Evolutionary conservation across 805 yeast species (phyloP).

Genomic region (Wickerhamomyces canadensis): DNA sequence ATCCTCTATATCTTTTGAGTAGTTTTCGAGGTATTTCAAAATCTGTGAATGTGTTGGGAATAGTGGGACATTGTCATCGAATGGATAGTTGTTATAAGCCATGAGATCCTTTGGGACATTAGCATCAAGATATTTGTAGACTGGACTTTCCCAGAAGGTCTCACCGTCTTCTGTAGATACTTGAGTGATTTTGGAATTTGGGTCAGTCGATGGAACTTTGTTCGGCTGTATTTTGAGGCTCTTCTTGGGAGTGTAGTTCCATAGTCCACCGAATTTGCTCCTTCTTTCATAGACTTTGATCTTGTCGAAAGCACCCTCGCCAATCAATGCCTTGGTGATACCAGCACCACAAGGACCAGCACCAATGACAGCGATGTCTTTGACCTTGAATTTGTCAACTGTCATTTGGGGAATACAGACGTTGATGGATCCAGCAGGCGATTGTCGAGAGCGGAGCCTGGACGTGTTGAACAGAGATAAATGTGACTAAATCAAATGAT

Average conservation of each 20-base stretch:
- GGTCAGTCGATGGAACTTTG: slow-evolving; percentile 27
- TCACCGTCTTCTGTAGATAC: slow-evolving; percentile 17
- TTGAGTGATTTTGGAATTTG: slow-evolving; percentile 17
- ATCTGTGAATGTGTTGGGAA: slow-evolving; percentile 64
- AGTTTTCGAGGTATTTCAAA: slow-evolving; percentile 51
- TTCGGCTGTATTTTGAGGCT: slow-evolving; percentile 2
- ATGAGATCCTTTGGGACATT: slow-evolving; percentile 61
- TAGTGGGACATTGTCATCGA: slow-evolving; percentile 37
- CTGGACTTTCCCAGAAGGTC: slow-evolving; percentile 44
- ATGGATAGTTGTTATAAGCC: slow-evolving; percentile 55
- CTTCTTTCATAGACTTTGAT: slow-evolving; percentile 60
- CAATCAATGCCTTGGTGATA: slow-evolving; percentile 54
- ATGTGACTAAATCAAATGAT: too few relatives aligned
- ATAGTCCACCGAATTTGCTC: slow-evolving; percentile 65
- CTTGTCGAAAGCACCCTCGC: slow-evolving; percentile 39
- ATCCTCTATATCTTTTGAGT: slow-evolving; percentile 38
- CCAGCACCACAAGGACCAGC: slow-evolving; percentile 77
- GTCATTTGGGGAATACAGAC: not conserved
- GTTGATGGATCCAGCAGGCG: too few relatives aligned
- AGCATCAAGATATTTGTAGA: slow-evolving; percentile 64
- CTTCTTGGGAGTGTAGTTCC: slow-evolving; percentile 46
- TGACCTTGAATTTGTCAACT: not conserved
- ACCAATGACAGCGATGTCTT: slow-evolving; percentile 59
- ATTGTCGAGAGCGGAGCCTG: too few relatives aligned
- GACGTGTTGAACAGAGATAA: too few relatives aligned